Evolutionary conservation across 306 rosid species (phyloP).

Genomic region (Begonia peltatifolia): DNA sequence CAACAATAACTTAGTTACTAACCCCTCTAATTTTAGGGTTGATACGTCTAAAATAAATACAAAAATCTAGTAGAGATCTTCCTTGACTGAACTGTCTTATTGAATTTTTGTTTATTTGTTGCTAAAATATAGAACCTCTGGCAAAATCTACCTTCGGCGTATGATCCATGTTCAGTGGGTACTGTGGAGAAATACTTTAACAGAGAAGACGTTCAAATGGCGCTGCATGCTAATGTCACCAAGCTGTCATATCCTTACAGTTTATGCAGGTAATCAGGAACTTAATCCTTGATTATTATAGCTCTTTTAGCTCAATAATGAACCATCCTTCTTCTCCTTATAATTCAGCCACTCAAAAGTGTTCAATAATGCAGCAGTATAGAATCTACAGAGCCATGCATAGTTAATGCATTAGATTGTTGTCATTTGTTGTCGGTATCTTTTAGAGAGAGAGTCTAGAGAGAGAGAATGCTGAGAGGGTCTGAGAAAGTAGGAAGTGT

Average conservation of each 20-base stretch:
- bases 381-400: too few relatives aligned
- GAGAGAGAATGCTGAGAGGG: background rate
- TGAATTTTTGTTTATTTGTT: background rate
- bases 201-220: slow-evolving; percentile 42
- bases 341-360: too few relatives aligned
- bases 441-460: background rate
- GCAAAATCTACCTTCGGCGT: slow-evolving; percentile 38
- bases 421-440: background rate
- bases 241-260: slow-evolving; percentile 33
- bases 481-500: slow-evolving; percentile 10
- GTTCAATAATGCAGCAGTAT: too few relatives aligned
- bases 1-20: too few relatives aligned
- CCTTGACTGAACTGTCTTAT: too few relatives aligned
- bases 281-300: background rate
- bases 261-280: slow-evolving; percentile 37
- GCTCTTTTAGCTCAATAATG: too few relatives aligned
- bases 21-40: too few relatives aligned
- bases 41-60: too few relatives aligned
- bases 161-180: slow-evolving; percentile 46
- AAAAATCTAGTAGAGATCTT: too few relatives aligned
- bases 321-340: too few relatives aligned
- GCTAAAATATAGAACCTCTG: slow-evolving; percentile 24
- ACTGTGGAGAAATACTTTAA: slow-evolving; percentile 32
- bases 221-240: slow-evolving; percentile 51
- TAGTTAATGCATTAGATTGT: background rate